A percentile compares a stretch with the other conserved stretches of the same genome.
Conservation (phyloP, 257 asterid species). For the Asclepias syriaca region DNA sequence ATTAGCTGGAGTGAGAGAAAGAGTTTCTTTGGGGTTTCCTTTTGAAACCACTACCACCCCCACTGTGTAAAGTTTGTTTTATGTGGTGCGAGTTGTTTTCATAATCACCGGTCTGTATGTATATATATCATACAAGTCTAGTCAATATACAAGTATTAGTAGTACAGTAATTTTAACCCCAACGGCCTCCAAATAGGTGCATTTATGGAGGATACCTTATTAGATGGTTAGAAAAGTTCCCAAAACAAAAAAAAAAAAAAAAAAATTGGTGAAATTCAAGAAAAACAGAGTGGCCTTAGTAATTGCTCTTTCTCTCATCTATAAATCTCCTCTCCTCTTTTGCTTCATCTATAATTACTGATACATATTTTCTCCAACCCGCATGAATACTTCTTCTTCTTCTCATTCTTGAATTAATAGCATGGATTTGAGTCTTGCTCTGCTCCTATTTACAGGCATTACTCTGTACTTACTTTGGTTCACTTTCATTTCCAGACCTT, state of each 20-base stretch:
- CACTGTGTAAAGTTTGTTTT: constrained; percentile 10
- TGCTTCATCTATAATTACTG: constrained; percentile 19
- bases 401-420: no score
- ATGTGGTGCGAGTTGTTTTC: constrained; percentile 11
- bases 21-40: constrained; percentile 17
- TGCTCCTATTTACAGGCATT: constrained; percentile 52
- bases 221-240: constrained; percentile 30
- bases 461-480: constrained; percentile 81
- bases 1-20: constrained; percentile 52
- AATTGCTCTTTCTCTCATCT: constrained; percentile 48
- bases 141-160: no score
- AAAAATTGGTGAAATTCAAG: constrained; percentile 49
- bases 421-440: constrained; percentile 56
- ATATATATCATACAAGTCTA: neutral
- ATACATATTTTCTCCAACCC: no score
- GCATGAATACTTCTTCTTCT: no score
- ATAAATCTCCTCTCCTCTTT: constrained; percentile 36
- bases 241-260: neutral
- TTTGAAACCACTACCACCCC: constrained; percentile 17
- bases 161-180: constrained; percentile 15
- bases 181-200: constrained; percentile 46
- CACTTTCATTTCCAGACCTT: constrained; percentile 71
- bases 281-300: constrained; percentile 61
- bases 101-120: constrained; percentile 2
- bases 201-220: constrained; percentile 61